Evolutionary conservation across 148 eudicot species (phyloP).

Genomic region (Limonium bicolor): DNA sequence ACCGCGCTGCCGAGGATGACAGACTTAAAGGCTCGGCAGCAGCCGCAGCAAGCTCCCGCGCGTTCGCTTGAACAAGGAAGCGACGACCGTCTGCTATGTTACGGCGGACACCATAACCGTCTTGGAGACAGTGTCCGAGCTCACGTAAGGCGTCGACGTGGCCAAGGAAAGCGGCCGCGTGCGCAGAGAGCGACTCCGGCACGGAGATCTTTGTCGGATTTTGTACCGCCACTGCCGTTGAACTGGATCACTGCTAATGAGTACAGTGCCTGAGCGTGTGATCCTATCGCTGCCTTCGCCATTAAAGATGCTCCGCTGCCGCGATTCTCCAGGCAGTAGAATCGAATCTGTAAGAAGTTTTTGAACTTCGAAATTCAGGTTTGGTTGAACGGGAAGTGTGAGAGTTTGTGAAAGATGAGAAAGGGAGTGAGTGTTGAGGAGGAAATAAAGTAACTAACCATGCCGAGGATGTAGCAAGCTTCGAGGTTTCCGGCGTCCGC

Average conservation of each 20-base stretch:
- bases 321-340: slow-evolving; percentile 54
- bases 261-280: slow-evolving; percentile 59
- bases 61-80: slow-evolving; percentile 83
- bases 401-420: not conserved
- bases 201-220: slow-evolving; percentile 59
- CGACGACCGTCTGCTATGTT: slow-evolving; percentile 75
- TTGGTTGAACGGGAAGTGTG: not conserved
- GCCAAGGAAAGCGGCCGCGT: slow-evolving; percentile 79
- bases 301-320: slow-evolving; percentile 54
- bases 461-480: slow-evolving; percentile 82
- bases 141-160: slow-evolving; percentile 88
- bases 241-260: slow-evolving; percentile 72
- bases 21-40: slow-evolving; percentile 10
- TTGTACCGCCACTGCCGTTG: slow-evolving; percentile 77
- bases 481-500: slow-evolving; percentile 69
- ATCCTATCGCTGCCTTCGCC: slow-evolving; percentile 68
- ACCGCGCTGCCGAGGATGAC: not conserved
- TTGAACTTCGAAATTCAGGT: not conserved
- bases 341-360: slow-evolving; percentile 52
- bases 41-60: slow-evolving; percentile 70
- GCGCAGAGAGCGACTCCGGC: slow-evolving; percentile 91
- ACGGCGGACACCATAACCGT: slow-evolving; percentile 90
- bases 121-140: slow-evolving; percentile 92
- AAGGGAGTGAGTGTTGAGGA: not conserved
- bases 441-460: slow-evolving; percentile 22